Percentiles rank a stretch among this genome's conserved stretches.
phyloP scores from a whole-genome alignment of 2,329 filamentous ascomycete species.

The Calonectria leucothoes region DNA sequence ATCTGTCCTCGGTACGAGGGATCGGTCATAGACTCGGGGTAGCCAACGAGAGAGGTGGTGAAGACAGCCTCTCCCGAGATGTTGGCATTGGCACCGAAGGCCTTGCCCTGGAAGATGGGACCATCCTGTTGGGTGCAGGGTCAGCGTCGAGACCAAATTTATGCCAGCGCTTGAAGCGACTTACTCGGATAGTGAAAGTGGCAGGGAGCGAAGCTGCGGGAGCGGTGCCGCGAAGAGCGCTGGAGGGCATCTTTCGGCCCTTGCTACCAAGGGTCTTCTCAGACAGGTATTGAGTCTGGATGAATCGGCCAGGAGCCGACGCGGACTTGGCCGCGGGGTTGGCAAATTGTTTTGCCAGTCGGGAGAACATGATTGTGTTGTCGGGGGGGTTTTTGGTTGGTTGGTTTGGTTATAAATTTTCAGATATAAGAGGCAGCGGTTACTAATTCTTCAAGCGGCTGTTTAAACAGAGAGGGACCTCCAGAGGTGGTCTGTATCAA shows the following conservation, averaged over 20 bases:
- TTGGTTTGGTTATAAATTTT: constrained; percentile 12
- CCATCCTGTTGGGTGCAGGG: constrained; percentile 73
- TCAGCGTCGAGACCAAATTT: constrained; percentile 20
- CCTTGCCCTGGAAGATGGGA: constrained; percentile 94
- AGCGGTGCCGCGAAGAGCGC: constrained; percentile 68
- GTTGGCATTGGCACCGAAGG: constrained; percentile 96
- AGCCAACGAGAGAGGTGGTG: constrained; percentile 96
- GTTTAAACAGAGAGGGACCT: constrained; percentile 50
- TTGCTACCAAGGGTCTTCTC: constrained; percentile 68
- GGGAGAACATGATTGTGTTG: constrained; percentile 66
- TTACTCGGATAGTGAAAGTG: constrained; percentile 92
- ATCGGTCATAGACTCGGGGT: constrained; percentile 94
- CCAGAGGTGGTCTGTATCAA: constrained; percentile 54
- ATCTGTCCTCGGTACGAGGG: constrained; percentile 94
- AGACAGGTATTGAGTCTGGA: constrained; percentile 52
- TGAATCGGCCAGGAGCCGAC: constrained; percentile 53
- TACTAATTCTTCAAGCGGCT: constrained; percentile 27
- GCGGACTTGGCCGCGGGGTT: constrained; percentile 63
- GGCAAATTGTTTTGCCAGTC: constrained; percentile 63
- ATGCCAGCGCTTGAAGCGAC: constrained; percentile 41
- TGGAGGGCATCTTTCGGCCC: constrained; percentile 74
- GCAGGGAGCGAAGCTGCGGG: constrained; percentile 72
- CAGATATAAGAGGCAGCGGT: constrained; percentile 19
- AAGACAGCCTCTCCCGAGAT: constrained; percentile 98
- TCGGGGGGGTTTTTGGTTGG: constrained; percentile 24